phyloP scores from a whole-genome alignment of 768 basidiomycete genomes.

The Chalciporus piperatus region DNA sequence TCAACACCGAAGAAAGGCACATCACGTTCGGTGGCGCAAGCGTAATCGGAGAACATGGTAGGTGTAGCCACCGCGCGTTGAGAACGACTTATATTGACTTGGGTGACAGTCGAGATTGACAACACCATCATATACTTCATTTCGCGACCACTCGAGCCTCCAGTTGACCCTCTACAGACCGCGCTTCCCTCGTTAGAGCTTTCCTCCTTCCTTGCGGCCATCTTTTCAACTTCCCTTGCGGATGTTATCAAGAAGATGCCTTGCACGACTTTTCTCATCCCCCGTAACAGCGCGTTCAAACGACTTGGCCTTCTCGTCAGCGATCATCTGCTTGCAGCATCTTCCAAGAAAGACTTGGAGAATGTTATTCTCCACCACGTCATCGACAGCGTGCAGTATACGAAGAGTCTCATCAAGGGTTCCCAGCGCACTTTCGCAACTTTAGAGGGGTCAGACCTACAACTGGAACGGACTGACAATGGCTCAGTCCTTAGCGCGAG shows the following conservation, averaged over 20 bases:
- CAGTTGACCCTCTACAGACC: constrained; percentile 75
- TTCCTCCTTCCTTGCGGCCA: constrained; percentile 86
- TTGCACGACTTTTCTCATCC: constrained; percentile 79
- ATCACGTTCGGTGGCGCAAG: constrained; percentile 84
- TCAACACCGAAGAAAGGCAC: constrained; percentile 44
- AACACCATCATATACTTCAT: constrained; percentile 88
- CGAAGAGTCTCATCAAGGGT: constrained; percentile 55
- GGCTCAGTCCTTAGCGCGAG: constrained; percentile 55
- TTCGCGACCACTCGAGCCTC: constrained; percentile 79
- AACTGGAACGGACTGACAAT: constrained; percentile 60
- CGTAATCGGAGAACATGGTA: constrained; percentile 75
- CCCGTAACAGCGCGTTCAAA: constrained; percentile 86
- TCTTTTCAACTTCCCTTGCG: constrained; percentile 84
- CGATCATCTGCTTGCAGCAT: constrained; percentile 76
- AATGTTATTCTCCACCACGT: constrained; percentile 88
- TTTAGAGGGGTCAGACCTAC: constrained; percentile 81
- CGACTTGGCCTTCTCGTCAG: constrained; percentile 82
- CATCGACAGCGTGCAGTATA: constrained; percentile 72
- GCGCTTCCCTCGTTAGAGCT: constrained; percentile 80
- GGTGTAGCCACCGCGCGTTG: constrained; percentile 24
- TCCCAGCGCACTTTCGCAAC: constrained; percentile 75
- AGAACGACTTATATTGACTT: constrained; percentile 4
- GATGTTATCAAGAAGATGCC: constrained; percentile 62
- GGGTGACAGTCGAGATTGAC: constrained; percentile 59
- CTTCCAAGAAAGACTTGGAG: constrained; percentile 77